Evolutionary conservation across 495 filamentous ascomycete genomes (phyloP), one percentile per base, ranked within the genome.

Genomic region (Penicillium diatomitis): DNA sequence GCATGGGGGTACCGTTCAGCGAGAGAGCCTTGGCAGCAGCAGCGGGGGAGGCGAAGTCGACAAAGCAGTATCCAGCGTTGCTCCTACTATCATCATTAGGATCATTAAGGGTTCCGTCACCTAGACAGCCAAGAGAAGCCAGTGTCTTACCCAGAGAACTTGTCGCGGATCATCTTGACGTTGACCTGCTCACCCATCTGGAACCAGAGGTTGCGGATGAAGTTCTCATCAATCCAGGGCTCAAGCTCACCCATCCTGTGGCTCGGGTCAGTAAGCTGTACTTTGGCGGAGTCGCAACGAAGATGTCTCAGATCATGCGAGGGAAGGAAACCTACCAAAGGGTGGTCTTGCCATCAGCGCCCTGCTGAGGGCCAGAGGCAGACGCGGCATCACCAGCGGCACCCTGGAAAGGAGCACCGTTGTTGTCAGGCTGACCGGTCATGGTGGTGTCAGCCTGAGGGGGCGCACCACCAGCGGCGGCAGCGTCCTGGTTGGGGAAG

Each of bases 151-250:
- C 92, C 92, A 68, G 92, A 97, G 66, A 95, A 96, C 69, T 96
- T 95, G 74, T 99, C 92, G 51, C 92, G 90, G 60, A 99, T 99
- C 81, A 99, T 95, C 80, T 99, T 99, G 48, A 99, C 92, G 60
- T 96, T 96, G 58, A 99, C 92, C 53, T 79, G 78, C 73, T 97
- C 91, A 48, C 83, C 88, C 75, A 96, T 83, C 58, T 85, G 84
- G 66, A 83, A 86, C 83, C 88, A 97, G 20, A 97, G 78, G 54
- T 84, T 90, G 64, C 94, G 90, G 56, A 99, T 87, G 70, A 97
- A 99, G 65, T 87, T 94, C 71, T 99, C 92, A 65, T 99, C 92
- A 67, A 99, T 97, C 92, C 92, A 99, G 3, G 88, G 88, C 67
- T 97, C 92, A 59, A 99, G 85, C 64, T 99, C 92, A 50, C 92